A percentile compares a stretch with the other conserved stretches of the same genome.
Evolutionary conservation across 78 protist genomes (phyloP).

Genomic region (Dictyostelium purpureum): DNA sequence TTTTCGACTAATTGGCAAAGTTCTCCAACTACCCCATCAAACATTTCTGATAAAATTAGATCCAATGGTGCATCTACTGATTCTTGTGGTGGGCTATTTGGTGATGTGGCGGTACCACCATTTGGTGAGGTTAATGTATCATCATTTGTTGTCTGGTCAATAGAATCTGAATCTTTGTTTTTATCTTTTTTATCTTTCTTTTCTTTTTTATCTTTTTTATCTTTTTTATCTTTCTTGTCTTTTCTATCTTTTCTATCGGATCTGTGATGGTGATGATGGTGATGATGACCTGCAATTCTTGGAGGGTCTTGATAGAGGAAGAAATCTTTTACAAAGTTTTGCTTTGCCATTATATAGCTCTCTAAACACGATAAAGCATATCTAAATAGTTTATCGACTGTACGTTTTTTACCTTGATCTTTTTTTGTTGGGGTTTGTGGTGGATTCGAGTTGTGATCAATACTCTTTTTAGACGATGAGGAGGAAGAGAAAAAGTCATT

Average conservation of each 20-base stretch:
- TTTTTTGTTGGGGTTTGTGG: slow-evolving; percentile 30
- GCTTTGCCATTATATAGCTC: slow-evolving; percentile 31
- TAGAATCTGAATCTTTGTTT: background rate
- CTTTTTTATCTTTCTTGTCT: background rate
- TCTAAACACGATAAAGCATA: slow-evolving; percentile 38
- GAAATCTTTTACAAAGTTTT: slow-evolving; percentile 25
- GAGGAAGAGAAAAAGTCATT: slow-evolving; percentile 57
- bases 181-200: slow-evolving; percentile 4
- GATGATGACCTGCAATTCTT: background rate
- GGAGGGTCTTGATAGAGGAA: slow-evolving; percentile 60
- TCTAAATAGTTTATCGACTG: slow-evolving; percentile 24
- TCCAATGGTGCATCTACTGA: slow-evolving; percentile 35
- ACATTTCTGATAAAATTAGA: slow-evolving; percentile 40
- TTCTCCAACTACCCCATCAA: slow-evolving; percentile 38
- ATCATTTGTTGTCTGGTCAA: too few relatives aligned
- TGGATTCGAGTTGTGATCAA: background rate
- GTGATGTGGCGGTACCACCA: background rate
- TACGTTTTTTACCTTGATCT: slow-evolving; percentile 18
- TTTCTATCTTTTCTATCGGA: background rate
- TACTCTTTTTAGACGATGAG: slow-evolving; percentile 6
- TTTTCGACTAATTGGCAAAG: slow-evolving; percentile 40
- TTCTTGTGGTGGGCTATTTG: background rate
- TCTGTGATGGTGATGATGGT: background rate
- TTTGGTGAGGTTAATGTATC: background rate
- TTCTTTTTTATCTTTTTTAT: background rate